A percentile compares a stretch with the other conserved stretches of the same genome.
Conservation (phyloP, 106 monocot genomes). For the Posidonia australis region DNA sequence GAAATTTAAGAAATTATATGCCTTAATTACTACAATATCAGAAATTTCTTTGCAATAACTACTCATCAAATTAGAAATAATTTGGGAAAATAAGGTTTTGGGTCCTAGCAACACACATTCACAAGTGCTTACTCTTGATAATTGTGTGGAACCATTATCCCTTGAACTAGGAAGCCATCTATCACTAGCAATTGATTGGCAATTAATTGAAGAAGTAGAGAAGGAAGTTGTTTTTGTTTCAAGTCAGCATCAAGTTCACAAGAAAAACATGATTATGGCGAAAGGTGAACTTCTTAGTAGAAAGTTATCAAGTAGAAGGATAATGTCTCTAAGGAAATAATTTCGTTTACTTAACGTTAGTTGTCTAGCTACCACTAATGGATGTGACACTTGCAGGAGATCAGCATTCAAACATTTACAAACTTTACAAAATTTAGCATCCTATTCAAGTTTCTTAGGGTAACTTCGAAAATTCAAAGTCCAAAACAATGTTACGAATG, state of each 20-base stretch:
- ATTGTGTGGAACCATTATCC: constrained; percentile 24
- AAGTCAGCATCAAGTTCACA: background rate
- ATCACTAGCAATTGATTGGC: constrained; percentile 13
- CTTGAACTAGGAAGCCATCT: background rate
- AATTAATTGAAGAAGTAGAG: constrained; percentile 15
- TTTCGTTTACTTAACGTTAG: constrained; percentile 6
- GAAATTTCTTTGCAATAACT: no score
- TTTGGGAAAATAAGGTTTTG: constrained; percentile 83
- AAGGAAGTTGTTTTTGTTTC: constrained; percentile 8
- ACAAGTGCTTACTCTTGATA: constrained; percentile 43
- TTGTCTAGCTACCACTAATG: constrained; percentile 1
- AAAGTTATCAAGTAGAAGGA: background rate
- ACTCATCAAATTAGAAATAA: no score
- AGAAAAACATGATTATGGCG: background rate
- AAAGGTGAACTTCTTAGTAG: background rate
- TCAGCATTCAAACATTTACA: background rate
- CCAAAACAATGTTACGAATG: background rate
- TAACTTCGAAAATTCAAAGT: background rate
- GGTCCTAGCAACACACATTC: constrained; percentile 51
- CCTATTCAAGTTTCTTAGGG: background rate
- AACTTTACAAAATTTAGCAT: constrained; percentile 3
- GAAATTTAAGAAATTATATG: no score
- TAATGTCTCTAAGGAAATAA: constrained; percentile 3
- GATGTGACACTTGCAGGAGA: constrained; percentile 9
- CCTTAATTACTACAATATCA: no score